phyloP scores from a whole-genome alignment of 371 early-diverging fungal genomes.

The Rozella allomycis region DNA sequence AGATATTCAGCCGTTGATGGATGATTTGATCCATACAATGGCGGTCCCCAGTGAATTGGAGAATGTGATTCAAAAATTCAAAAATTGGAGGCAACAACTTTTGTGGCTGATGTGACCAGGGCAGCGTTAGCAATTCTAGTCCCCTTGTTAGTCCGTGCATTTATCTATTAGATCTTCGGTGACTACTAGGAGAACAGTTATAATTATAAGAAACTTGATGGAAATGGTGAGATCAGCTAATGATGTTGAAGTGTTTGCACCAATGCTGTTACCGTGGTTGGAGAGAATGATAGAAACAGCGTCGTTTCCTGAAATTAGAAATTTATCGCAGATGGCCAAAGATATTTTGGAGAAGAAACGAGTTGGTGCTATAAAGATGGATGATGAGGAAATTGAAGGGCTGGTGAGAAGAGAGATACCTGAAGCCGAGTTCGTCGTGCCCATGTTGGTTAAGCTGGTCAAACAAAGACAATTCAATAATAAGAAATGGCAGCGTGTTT shows the following conservation, averaged over 20 bases:
- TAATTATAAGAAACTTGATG: slow-evolving; percentile 64
- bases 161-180: slow-evolving; percentile 34
- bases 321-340: slow-evolving; percentile 8
- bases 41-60: too few relatives aligned
- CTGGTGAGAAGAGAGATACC: slow-evolving; percentile 7
- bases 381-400: too few relatives aligned
- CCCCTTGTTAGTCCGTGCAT: slow-evolving; percentile 54
- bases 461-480: too few relatives aligned
- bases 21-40: too few relatives aligned
- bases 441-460: neutral
- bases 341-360: slow-evolving; percentile 10
- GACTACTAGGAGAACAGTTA: slow-evolving; percentile 50
- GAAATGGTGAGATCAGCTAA: slow-evolving; percentile 55
- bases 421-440: neutral
- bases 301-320: slow-evolving; percentile 39
- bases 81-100: too few relatives aligned
- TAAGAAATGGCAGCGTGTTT: too few relatives aligned
- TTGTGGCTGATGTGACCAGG: slow-evolving; percentile 50
- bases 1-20: slow-evolving; percentile 42
- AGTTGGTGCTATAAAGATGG: too few relatives aligned
- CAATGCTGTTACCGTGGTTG: slow-evolving; percentile 49
- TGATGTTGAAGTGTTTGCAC: slow-evolving; percentile 56
- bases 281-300: slow-evolving; percentile 50
- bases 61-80: too few relatives aligned
- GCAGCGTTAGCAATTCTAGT: slow-evolving; percentile 60